Conservation (phyloP, 257 asterid species). For the Solanum pennellii region DNA sequence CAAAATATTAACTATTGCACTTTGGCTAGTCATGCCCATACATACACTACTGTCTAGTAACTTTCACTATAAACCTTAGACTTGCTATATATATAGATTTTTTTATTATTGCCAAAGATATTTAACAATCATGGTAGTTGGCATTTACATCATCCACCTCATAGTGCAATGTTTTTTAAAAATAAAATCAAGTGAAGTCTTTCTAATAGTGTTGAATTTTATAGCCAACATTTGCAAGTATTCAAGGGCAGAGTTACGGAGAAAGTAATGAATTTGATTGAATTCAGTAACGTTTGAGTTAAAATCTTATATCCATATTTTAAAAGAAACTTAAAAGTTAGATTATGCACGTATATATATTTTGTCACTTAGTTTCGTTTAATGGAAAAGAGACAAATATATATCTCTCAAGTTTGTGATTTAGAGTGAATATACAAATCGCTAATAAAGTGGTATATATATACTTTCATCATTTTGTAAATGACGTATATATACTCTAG, state of each 20-base stretch:
- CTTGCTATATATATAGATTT: background rate
- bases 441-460: background rate
- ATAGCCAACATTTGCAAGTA: background rate
- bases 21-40: background rate
- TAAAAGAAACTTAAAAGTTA: background rate
- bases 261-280: background rate
- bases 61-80: background rate
- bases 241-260: background rate
- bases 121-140: background rate
- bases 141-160: background rate
- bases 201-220: background rate
- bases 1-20: background rate
- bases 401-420: background rate
- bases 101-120: background rate
- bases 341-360: background rate
- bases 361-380: background rate
- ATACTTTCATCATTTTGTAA: background rate
- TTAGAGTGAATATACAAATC: background rate
- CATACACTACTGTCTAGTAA: background rate
- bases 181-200: background rate
- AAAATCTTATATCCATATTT: background rate
- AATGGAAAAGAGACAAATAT: background rate
- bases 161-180: background rate
- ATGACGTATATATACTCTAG: background rate
- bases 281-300: background rate